phyloP scores from a whole-genome alignment of 169 alveolate species.

The Eimeria mitis region DNA sequence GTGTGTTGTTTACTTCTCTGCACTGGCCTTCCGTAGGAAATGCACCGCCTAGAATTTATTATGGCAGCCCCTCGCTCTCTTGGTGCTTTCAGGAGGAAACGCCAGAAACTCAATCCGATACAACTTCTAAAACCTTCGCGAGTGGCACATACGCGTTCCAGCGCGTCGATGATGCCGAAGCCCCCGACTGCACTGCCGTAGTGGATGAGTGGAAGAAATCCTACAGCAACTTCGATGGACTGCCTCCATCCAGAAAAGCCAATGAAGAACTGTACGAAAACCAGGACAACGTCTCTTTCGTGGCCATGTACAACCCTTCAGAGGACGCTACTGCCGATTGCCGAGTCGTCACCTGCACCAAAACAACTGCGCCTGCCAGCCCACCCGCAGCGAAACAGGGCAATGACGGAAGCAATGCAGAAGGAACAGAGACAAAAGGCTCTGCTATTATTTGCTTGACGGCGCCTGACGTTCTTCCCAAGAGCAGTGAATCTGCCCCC shows the following conservation, averaged over 20 bases:
- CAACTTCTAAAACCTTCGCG: not conserved
- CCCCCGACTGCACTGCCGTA: not conserved
- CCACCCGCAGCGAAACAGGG: not conserved
- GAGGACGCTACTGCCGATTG: not conserved
- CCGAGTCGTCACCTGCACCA: not conserved
- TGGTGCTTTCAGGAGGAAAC: not conserved
- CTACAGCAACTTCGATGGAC: not conserved
- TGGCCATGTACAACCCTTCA: not conserved
- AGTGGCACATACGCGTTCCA: not conserved
- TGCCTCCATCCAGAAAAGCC: not conserved
- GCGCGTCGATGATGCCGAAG: not conserved
- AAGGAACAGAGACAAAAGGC: not conserved
- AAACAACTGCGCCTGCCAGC: not conserved
- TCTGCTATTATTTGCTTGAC: not conserved
- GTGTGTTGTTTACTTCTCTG: not conserved
- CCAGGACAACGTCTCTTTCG: not conserved
- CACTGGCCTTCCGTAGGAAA: not conserved
- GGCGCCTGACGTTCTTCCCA: not conserved
- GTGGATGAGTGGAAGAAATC: not conserved
- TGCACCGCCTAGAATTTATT: not conserved
- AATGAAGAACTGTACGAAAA: not conserved
- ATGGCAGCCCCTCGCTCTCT: not conserved
- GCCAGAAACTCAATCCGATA: not conserved
- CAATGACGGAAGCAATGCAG: accelerated
- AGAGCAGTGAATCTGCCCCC: not conserved